Conservation (phyloP, 768 basidiomycete genomes). For the Termitomyces sp. region DNA sequence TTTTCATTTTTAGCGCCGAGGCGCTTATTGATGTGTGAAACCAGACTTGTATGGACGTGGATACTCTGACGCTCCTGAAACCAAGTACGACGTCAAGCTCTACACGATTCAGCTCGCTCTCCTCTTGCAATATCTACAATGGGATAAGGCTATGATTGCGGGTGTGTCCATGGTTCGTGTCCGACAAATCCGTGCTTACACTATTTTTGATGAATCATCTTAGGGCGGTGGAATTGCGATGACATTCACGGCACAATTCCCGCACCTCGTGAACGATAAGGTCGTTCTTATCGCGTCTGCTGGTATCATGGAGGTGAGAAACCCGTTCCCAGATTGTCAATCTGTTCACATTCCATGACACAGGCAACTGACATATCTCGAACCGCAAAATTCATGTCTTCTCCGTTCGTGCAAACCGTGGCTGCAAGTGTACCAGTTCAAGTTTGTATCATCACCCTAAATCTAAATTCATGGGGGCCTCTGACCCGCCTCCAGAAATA, state of each 20-base stretch:
- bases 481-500: conserved; percentile 32
- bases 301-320: conserved; percentile 59
- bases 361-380: conserved; percentile 64
- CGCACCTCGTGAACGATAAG: conserved; percentile 60
- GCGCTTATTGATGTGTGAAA: neutral
- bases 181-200: neutral
- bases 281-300: conserved; percentile 64
- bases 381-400: conserved; percentile 74
- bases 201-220: neutral
- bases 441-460: conserved; percentile 28
- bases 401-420: conserved; percentile 63
- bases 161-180: conserved; percentile 70
- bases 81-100: conserved; percentile 56
- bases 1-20: neutral
- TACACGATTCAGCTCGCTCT: conserved; percentile 78
- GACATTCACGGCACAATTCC: conserved; percentile 66
- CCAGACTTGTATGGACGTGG: conserved; percentile 78
- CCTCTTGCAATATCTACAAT: conserved; percentile 71
- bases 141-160: conserved; percentile 59
- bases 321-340: neutral
- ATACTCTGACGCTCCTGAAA: conserved; percentile 75
- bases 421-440: conserved; percentile 58
- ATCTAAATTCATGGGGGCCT: neutral
- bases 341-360: neutral
- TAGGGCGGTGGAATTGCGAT: conserved; percentile 74